phyloP scores from a whole-genome alignment of 225 moss, liverwort and hornwort species.

The Asterella californica region DNA sequence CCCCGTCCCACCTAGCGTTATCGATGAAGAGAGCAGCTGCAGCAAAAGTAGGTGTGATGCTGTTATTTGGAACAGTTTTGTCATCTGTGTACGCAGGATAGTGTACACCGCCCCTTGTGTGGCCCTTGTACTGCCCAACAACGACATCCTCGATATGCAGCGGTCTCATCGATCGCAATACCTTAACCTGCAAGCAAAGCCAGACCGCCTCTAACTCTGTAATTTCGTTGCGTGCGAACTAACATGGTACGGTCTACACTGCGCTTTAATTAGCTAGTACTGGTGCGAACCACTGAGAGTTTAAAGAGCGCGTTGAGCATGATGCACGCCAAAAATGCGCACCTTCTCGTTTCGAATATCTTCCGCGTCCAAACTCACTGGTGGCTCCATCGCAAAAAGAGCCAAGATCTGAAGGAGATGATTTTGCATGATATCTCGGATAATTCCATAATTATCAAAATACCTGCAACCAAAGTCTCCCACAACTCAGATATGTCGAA shows the following conservation, averaged over 20 bases:
- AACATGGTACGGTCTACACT: no score
- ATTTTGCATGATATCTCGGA: conserved; percentile 97
- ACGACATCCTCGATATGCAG: conserved; percentile 65
- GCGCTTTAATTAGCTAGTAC: no score
- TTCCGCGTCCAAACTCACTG: conserved; percentile 90
- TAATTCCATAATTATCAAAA: conserved; percentile 90
- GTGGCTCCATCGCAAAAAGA: conserved; percentile 93
- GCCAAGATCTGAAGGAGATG: conserved; percentile 94
- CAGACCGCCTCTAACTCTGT: background rate
- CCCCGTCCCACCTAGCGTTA: conserved; percentile 94
- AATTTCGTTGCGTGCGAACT: background rate
- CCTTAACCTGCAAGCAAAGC: conserved; percentile 67
- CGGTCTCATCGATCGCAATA: conserved; percentile 77
- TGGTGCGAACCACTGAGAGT: background rate
- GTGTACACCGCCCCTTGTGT: conserved; percentile 69
- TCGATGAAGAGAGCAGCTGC: conserved; percentile 91
- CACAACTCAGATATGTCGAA: background rate
- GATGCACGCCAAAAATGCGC: background rate
- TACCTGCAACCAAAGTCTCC: conserved; percentile 46
- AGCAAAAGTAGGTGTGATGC: conserved; percentile 85
- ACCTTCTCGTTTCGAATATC: conserved; percentile 97
- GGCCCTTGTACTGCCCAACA: conserved; percentile 85
- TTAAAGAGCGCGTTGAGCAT: background rate
- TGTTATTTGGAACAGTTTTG: conserved; percentile 82
- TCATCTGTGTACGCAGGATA: conserved; percentile 89